Percentiles rank a stretch among this genome's conserved stretches.
These are phyloP conservation scores for Sparassis latifolia DNA, from an alignment of 1,284 basidiomycete species.

Conservation along the genomic window DNA sequence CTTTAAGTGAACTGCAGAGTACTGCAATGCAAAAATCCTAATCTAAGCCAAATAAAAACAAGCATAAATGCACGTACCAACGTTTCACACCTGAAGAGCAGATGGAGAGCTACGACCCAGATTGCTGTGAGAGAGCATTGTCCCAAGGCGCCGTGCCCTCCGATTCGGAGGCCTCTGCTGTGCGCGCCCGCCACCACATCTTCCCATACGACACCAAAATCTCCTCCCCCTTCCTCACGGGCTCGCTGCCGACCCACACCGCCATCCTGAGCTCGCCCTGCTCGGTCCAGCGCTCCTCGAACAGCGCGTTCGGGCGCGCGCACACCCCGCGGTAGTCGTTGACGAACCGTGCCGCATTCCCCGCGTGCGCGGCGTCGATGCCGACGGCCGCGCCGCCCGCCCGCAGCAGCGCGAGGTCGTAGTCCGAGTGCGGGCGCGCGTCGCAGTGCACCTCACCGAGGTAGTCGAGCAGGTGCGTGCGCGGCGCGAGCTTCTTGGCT, in stretches of 20 bases:
- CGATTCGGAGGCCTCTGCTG: neutral
- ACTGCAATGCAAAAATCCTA: too few relatives aligned
- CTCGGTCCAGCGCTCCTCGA: constrained; percentile 50
- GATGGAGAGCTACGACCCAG: too few relatives aligned
- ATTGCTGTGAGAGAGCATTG: too few relatives aligned
- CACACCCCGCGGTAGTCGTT: constrained; percentile 82
- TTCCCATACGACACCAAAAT: constrained; percentile 91
- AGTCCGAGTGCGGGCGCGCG: constrained; percentile 66
- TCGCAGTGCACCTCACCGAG: constrained; percentile 81
- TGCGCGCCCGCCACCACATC: constrained; percentile 71
- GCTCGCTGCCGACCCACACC: constrained; percentile 56
- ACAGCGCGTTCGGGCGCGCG: constrained; percentile 67
- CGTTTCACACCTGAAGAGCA: neutral
- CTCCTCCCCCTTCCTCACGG: constrained; percentile 78
- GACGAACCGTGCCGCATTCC: constrained; percentile 83
- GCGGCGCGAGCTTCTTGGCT: constrained; percentile 56
- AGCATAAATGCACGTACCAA: too few relatives aligned
- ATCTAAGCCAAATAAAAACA: too few relatives aligned
- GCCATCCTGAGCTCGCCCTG: constrained; percentile 73
- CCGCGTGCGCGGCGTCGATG: constrained; percentile 67
- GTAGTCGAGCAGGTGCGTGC: constrained; percentile 74
- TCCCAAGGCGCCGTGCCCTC: too few relatives aligned
- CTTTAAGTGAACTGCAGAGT: too few relatives aligned
- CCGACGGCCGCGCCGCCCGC: constrained; percentile 51
- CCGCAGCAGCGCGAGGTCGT: constrained; percentile 79